phyloP scores from a whole-genome alignment of 345 rosid genomes.

The Populus alba region DNA sequence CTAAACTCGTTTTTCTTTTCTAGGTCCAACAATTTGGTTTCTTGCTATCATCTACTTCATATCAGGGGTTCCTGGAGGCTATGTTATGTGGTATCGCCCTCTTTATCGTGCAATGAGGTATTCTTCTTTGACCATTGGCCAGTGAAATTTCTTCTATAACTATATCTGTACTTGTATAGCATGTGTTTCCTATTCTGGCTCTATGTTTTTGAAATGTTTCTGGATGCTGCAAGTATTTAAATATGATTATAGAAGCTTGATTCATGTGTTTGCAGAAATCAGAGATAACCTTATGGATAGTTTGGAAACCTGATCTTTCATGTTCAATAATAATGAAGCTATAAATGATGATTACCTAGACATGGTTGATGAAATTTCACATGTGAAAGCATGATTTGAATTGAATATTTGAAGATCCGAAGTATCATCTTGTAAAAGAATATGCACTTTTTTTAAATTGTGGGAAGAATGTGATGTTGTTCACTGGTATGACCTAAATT shows the following conservation, averaged over 20 bases:
- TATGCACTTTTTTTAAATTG: not conserved
- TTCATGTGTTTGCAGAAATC: not conserved
- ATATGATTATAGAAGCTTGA: constrained; percentile 8
- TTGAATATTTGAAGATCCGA: not conserved
- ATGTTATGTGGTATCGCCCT: constrained; percentile 90
- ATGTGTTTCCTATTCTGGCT: not conserved
- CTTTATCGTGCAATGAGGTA: constrained; percentile 98
- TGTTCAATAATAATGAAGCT: not conserved
- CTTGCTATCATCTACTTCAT: constrained; percentile 88
- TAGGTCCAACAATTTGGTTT: constrained; percentile 93
- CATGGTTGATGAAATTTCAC: not conserved
- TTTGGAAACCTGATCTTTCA: not conserved
- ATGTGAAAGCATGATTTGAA: not conserved
- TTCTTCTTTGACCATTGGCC: not conserved
- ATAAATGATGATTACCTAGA: not conserved
- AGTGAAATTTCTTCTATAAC: not conserved
- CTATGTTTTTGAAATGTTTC: not conserved
- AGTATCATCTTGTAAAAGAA: not conserved
- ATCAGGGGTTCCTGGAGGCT: constrained; percentile 87
- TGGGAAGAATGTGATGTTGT: not conserved
- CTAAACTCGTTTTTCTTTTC: constrained; percentile 21
- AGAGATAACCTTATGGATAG: not conserved
- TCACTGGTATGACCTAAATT: not conserved
- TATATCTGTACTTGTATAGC: not conserved
- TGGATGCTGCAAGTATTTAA: not conserved